phyloP scores from a whole-genome alignment of 2,329 filamentous ascomycete species.

The Aspergillus unguis region DNA sequence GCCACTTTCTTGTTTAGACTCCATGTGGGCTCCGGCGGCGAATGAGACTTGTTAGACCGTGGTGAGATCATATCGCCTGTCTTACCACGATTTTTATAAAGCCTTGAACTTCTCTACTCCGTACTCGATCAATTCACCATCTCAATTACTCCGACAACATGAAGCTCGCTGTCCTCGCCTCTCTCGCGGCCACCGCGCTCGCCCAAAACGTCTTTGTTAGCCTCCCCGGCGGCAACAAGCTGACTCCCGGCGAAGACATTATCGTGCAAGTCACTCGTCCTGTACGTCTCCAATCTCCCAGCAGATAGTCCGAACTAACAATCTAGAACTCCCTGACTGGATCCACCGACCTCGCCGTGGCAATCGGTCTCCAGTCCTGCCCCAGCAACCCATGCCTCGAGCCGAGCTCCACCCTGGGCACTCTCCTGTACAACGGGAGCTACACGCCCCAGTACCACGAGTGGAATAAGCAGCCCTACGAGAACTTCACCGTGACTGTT shows the following conservation, averaged over 20 bases:
- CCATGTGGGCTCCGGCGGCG: too few species aligned
- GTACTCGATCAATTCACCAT: too few species aligned
- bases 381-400: conserved; percentile 15
- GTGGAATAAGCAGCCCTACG: conserved; percentile 21
- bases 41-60: too few species aligned
- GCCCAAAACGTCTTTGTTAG: conserved; percentile 28
- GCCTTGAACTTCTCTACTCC: too few species aligned
- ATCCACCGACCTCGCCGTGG: conserved; percentile 27
- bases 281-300: conserved; percentile 16
- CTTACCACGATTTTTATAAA: too few species aligned
- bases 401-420: conserved; percentile 22
- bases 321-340: conserved; percentile 26
- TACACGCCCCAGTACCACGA: conserved; percentile 30
- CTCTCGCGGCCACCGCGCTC: conserved; percentile 23
- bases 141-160: conserved; percentile 15
- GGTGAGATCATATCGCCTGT: too few species aligned
- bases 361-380: conserved; percentile 31
- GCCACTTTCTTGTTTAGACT: too few species aligned
- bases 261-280: conserved; percentile 30
- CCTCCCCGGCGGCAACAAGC: conserved; percentile 19
- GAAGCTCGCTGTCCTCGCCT: conserved; percentile 19
- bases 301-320: background rate
- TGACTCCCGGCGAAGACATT: conserved; percentile 22
- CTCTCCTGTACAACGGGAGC: conserved; percentile 26
- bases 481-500: conserved; percentile 31